A percentile compares a stretch with the other conserved stretches of the same genome.
These are phyloP conservation scores for Scytalidium lignicola DNA, from an alignment of 2,329 filamentous ascomycete genomes.

Conservation along the genomic window DNA sequence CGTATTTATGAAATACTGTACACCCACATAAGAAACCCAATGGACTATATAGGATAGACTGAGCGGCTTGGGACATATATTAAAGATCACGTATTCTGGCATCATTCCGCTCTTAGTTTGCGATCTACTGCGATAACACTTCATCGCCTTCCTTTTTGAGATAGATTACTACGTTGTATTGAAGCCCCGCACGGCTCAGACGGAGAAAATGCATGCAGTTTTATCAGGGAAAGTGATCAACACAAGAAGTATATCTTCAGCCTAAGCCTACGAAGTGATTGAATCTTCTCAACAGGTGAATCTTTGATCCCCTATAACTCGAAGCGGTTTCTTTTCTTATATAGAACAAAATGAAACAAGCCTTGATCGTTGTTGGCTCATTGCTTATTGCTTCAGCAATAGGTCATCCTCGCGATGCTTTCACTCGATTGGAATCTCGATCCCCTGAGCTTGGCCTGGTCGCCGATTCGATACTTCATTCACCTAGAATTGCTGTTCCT, in stretches of 20 bases:
- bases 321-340: not conserved
- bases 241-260: not conserved
- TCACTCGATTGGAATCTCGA: not conserved
- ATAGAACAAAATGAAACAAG: not conserved
- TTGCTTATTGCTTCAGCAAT: not conserved
- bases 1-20: too few relatives aligned
- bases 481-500: not conserved
- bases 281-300: not conserved
- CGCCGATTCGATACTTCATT: not conserved
- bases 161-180: not conserved
- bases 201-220: not conserved
- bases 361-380: not conserved
- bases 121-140: not conserved
- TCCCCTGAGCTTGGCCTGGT: not conserved
- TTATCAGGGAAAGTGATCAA: not conserved
- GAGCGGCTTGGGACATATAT: too few relatives aligned
- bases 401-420: not conserved
- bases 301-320: not conserved
- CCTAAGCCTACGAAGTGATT: not conserved
- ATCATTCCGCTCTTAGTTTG: not conserved
- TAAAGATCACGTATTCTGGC: not conserved
- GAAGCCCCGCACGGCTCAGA: not conserved
- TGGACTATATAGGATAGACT: too few relatives aligned
- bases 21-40: too few relatives aligned
- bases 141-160: not conserved